Base-by-base conservation (phyloP, 768 basidiomycete species). In the Roridomyces roridus region DNA sequence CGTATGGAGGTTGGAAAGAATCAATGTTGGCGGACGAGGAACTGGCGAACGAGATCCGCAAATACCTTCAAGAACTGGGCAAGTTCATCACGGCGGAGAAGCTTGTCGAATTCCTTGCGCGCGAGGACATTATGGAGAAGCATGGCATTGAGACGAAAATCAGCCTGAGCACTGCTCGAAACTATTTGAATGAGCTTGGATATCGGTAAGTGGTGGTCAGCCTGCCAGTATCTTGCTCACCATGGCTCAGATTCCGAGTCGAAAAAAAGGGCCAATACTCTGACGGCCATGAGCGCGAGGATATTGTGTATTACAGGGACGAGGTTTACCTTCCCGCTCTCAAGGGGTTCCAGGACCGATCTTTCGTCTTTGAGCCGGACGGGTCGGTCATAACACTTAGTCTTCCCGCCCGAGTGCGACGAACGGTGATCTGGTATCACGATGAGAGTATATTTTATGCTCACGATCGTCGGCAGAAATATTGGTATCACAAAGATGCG, bases 401-500 rank as follows among this genome's bases (percentile, higher is more conserved):
- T 23, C 18, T 25, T 25, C 43, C 25, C 11, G 28, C 25, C 14
- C n/a, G 31, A 39, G 18, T 26, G 6, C 56, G 54, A 14, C 56
- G 28, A 12, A 44, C 63, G 15, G 58, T 68, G 9, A 48, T 65
- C 15, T 69, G 64, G 66, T 62, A 51, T 41, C 67, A 73, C 51
- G 66, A 73, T 53, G 70, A 76, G 57, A 73, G 73, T 25, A 70
- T 62, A 8, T 76, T 74, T 59, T 73, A 73, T 63, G 73, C 67
- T 21, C 60, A 77, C 64, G 72, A 76, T 62, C 55, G 64, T 1
- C 48, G 61, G 1, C 64, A 61, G 31, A 25, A 56, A n/a, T 40
- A 36, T 5, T 76, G 72, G 72, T 47, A 65, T 15, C 60, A 71
- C 29, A 47, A 65, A n/a, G n/a, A 41, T 34, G 55, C 25, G 42